phyloP scores from a whole-genome alignment of 176 grass and related monocot genomes.

The Microstegium vimineum region DNA sequence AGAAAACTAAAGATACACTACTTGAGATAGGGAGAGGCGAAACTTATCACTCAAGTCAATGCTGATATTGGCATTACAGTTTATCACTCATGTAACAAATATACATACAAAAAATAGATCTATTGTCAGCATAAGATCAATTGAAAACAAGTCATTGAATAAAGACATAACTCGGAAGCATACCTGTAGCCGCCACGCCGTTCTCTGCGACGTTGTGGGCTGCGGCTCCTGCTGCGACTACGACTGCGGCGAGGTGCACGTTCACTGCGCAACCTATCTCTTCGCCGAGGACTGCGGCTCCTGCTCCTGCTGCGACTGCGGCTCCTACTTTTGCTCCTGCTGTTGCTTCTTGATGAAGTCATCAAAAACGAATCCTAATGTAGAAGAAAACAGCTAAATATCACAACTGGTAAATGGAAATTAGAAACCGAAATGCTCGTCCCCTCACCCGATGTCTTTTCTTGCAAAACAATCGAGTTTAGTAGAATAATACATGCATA shows the following conservation, averaged over 20 bases:
- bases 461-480: background rate
- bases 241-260: conserved; percentile 27
- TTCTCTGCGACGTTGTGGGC: conserved; percentile 32
- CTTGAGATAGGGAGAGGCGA: background rate
- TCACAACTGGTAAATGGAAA: background rate
- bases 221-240: conserved; percentile 36
- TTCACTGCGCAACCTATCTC: conserved; percentile 36
- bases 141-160: background rate
- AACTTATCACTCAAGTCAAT: background rate
- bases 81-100: background rate
- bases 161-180: background rate
- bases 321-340: conserved; percentile 24
- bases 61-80: background rate
- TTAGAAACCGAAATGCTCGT: background rate
- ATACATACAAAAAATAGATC: background rate
- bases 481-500: background rate
- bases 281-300: conserved; percentile 35
- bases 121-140: background rate
- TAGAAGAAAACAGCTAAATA: background rate
- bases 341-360: conserved; percentile 43
- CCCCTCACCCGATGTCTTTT: background rate
- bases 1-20: background rate
- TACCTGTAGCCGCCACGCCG: conserved; percentile 26
- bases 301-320: conserved; percentile 32
- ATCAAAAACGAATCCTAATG: conserved; percentile 20